Evolutionary conservation across 1,139 yeast genomes (phyloP).

Genomic region (Debaryomyces singareniensis): DNA sequence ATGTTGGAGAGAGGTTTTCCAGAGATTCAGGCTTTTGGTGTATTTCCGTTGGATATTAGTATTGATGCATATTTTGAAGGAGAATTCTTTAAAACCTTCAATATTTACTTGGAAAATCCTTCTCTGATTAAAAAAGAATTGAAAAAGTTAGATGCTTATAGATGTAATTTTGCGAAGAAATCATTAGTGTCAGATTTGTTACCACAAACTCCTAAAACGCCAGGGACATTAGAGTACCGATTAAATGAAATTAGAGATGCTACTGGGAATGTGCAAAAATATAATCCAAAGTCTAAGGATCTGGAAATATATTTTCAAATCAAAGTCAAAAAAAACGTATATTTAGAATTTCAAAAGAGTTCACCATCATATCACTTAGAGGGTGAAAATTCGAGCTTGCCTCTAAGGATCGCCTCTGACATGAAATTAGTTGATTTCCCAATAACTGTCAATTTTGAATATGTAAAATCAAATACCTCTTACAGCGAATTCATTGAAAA

Average conservation of each 20-base stretch:
- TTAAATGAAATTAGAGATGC: conserved; percentile 67
- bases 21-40: conserved; percentile 56
- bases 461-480: conserved; percentile 17
- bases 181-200: background rate
- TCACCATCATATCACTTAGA: conserved; percentile 17
- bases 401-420: conserved; percentile 15
- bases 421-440: conserved; percentile 38
- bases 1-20: conserved; percentile 31
- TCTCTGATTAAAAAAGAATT: conserved; percentile 9
- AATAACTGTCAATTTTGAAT: conserved; percentile 34
- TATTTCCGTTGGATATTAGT: conserved; percentile 64
- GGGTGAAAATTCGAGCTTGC: conserved; percentile 31
- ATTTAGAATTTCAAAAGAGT: background rate
- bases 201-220: conserved; percentile 10
- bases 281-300: conserved; percentile 39
- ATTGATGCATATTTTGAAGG: conserved; percentile 56
- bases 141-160: background rate
- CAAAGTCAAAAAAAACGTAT: conserved; percentile 60
- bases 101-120: conserved; percentile 14
- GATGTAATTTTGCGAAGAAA: background rate
- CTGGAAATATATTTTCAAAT: conserved; percentile 49
- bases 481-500: conserved; percentile 9
- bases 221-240: conserved; percentile 61
- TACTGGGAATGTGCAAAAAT: conserved; percentile 62
- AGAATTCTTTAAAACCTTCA: conserved; percentile 19